These are phyloP conservation scores for Monosporascus cannonballus DNA, from an alignment of 2,329 filamentous ascomycete genomes.

Conservation along the genomic window DNA sequence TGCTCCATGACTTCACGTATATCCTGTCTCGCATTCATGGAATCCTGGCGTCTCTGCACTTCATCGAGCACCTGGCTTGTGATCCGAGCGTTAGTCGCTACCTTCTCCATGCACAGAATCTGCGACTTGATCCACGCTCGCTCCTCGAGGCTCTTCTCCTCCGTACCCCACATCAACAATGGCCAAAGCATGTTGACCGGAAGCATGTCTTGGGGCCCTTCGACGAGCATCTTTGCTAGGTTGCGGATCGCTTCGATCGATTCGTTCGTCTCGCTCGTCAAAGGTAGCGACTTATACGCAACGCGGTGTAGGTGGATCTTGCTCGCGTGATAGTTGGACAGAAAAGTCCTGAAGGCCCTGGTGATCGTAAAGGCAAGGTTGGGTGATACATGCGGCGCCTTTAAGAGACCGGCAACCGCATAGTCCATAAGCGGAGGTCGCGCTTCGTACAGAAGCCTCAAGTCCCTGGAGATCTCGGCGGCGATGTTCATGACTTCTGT, in stretches of 20 bases:
- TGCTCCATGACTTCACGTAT: conserved; percentile 40
- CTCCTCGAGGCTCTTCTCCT: conserved; percentile 44
- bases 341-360: conserved; percentile 47
- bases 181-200: conserved; percentile 54
- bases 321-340: conserved; percentile 50
- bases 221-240: conserved; percentile 38
- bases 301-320: conserved; percentile 52
- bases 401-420: conserved; percentile 45
- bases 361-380: conserved; percentile 45
- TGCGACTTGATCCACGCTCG: conserved; percentile 44
- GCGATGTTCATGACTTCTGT: conserved; percentile 52
- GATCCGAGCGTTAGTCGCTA: conserved; percentile 37
- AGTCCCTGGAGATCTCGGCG: conserved; percentile 42
- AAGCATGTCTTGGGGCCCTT: conserved; percentile 36
- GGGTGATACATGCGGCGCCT: conserved; percentile 39
- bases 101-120: conserved; percentile 41
- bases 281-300: conserved; percentile 47
- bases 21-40: conserved; percentile 33
- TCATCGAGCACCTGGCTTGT: conserved; percentile 40
- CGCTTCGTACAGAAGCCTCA: conserved; percentile 43
- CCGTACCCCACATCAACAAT: conserved; percentile 47
- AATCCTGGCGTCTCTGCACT: conserved; percentile 38
- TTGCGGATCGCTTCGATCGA: conserved; percentile 44
- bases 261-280: conserved; percentile 41
- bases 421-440: conserved; percentile 50